Evolutionary conservation across 1,139 yeast species (phyloP).

Genomic region (Taphrina communis): DNA sequence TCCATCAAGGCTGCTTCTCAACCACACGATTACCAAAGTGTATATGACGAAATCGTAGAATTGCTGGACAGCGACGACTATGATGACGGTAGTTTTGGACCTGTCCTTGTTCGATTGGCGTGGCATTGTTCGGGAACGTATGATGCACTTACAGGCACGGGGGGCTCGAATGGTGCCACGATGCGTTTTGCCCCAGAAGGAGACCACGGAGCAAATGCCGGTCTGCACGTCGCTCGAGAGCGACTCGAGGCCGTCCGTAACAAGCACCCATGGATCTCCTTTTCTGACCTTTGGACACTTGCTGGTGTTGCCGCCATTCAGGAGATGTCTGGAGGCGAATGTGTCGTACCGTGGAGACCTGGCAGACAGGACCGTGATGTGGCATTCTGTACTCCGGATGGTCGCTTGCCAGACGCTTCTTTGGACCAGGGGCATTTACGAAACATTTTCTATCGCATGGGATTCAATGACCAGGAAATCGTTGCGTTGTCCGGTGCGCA

Average conservation of each 20-base stretch:
- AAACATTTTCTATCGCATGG: slow-evolving; percentile 64
- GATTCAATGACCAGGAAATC: slow-evolving; percentile 67
- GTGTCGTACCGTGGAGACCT: slow-evolving; percentile 62
- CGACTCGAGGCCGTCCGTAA: slow-evolving; percentile 65
- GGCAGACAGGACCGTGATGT: slow-evolving; percentile 69
- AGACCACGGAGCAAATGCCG: slow-evolving; percentile 69
- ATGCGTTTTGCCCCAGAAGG: slow-evolving; percentile 59
- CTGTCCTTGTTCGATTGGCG: slow-evolving; percentile 66
- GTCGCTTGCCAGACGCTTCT: slow-evolving; percentile 63
- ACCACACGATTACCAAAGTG: slow-evolving; percentile 32
- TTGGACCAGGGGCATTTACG: slow-evolving; percentile 62
- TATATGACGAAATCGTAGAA: slow-evolving; percentile 38
- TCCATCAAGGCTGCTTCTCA: slow-evolving; percentile 31
- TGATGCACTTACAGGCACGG: slow-evolving; percentile 61
- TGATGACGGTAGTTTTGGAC: slow-evolving; percentile 73
- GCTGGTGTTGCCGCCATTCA: slow-evolving; percentile 69
- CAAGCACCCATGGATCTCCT: slow-evolving; percentile 64
- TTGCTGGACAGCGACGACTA: slow-evolving; percentile 48
- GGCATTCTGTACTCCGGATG: slow-evolving; percentile 59
- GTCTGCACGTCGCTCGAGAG: slow-evolving; percentile 63
- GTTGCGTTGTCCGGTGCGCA: slow-evolving; percentile 72
- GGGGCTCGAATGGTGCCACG: slow-evolving; percentile 73
- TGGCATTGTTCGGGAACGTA: slow-evolving; percentile 78
- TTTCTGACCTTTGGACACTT: slow-evolving; percentile 70
- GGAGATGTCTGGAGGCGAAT: slow-evolving; percentile 62